phyloP scores from a whole-genome alignment of 139 green algal species.

The Chlorella sp. region DNA sequence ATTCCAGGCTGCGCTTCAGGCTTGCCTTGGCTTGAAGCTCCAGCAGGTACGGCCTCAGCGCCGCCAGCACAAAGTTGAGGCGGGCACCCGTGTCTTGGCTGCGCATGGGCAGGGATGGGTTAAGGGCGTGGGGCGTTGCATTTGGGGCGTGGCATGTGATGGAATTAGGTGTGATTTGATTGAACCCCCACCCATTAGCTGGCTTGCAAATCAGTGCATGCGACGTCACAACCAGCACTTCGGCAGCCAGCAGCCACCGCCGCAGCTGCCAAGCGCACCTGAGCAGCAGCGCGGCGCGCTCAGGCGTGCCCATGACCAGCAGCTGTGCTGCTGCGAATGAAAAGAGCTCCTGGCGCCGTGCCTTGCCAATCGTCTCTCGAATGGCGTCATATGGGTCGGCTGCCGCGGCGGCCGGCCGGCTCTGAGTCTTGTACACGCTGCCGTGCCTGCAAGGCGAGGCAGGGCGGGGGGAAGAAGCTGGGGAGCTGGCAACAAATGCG shows the following conservation, averaged over 20 bases:
- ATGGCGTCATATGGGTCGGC: slow-evolving; percentile 5
- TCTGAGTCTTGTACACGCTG: slow-evolving; percentile 10
- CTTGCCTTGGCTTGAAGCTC: slow-evolving; percentile 39
- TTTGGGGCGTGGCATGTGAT: no score
- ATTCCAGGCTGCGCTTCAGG: not conserved
- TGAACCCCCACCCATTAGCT: no score
- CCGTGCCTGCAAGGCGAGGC: not conserved
- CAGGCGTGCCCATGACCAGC: slow-evolving; percentile 32
- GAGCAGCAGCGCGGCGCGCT: slow-evolving; percentile 37
- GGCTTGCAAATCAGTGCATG: no score
- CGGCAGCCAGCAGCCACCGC: not conserved
- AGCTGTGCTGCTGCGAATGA: slow-evolving; percentile 39
- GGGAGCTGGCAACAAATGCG: no score
- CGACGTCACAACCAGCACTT: no score
- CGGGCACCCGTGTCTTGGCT: slow-evolving; percentile 37
- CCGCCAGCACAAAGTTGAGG: slow-evolving; percentile 35
- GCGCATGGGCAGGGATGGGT: not conserved
- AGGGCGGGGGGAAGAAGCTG: not conserved
- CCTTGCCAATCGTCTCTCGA: slow-evolving; percentile 10
- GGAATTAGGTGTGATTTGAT: not conserved
- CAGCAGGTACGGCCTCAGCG: slow-evolving; percentile 20
- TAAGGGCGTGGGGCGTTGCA: no score
- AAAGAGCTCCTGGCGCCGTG: slow-evolving; percentile 32
- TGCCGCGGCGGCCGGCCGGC: not conserved
- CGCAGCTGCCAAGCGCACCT: not conserved